Conservation (phyloP, 768 basidiomycete genomes). For the Paxillus involutus region DNA sequence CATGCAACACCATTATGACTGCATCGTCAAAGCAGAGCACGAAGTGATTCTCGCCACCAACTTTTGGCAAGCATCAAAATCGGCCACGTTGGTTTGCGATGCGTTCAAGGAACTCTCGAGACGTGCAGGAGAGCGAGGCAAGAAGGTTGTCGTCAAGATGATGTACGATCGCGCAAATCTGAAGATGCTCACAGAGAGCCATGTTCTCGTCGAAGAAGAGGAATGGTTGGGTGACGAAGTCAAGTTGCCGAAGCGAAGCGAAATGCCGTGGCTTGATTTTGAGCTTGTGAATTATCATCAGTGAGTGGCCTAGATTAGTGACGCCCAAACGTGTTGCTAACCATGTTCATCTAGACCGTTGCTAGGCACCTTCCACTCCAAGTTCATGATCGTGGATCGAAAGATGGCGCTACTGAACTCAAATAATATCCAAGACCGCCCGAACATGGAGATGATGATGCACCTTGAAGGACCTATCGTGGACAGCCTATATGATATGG, state of each 20-base stretch:
- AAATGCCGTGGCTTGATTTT: constrained; percentile 60
- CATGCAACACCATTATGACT: constrained; percentile 64
- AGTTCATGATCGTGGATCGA: constrained; percentile 70
- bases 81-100: constrained; percentile 49
- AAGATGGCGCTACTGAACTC: constrained; percentile 62
- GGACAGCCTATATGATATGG: constrained; percentile 67
- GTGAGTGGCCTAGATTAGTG: constrained; percentile 10
- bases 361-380: constrained; percentile 70
- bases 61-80: constrained; percentile 54
- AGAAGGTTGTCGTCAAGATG: constrained; percentile 60
- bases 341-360: constrained; percentile 36
- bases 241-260: constrained; percentile 49
- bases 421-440: constrained; percentile 67
- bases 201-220: constrained; percentile 43
- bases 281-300: constrained; percentile 60
- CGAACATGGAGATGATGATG: constrained; percentile 60
- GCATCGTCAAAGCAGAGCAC: constrained; percentile 58
- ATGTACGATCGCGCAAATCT: constrained; percentile 69
- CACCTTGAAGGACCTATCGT: constrained; percentile 74
- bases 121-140: constrained; percentile 41
- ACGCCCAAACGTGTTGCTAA: neutral
- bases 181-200: constrained; percentile 48
- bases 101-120: constrained; percentile 53
- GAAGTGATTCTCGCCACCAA: constrained; percentile 73
- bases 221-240: constrained; percentile 47